phyloP scores from a whole-genome alignment of 2,329 filamentous ascomycete species.

The Fusarium mangiferae region DNA sequence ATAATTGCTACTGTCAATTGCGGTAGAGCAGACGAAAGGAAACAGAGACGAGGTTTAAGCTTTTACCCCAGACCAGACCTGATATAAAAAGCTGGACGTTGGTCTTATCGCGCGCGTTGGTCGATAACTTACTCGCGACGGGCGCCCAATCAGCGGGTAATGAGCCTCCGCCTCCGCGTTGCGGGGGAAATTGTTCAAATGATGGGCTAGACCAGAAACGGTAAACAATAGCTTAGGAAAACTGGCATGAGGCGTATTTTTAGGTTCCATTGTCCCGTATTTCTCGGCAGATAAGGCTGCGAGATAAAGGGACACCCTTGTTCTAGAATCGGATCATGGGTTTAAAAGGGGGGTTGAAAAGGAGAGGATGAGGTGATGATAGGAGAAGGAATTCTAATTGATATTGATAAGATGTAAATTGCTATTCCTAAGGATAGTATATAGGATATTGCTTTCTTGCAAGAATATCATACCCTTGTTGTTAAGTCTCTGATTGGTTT shows the following conservation, averaged over 20 bases:
- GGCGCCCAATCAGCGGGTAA: conserved; percentile 11
- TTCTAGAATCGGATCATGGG: background rate
- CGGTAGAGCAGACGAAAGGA: background rate
- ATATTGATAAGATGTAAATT: background rate
- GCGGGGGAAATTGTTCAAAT: conserved; percentile 19
- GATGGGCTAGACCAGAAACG: conserved; percentile 11
- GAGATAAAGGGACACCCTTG: background rate
- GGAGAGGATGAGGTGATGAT: background rate
- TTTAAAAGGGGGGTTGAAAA: background rate
- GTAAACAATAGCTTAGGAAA: conserved; percentile 26
- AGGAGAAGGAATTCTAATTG: background rate
- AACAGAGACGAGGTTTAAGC: background rate
- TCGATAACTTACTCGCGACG: background rate
- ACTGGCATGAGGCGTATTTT: background rate
- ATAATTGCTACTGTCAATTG: conserved; percentile 1
- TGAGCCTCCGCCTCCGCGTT: conserved; percentile 8
- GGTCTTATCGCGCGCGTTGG: background rate
- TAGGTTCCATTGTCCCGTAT: background rate
- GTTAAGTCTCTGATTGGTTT: background rate
- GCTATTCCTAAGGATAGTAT: background rate
- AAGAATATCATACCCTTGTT: background rate
- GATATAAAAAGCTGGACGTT: background rate
- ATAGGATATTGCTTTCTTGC: background rate
- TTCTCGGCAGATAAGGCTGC: background rate
- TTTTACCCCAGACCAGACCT: background rate